phyloP scores from a whole-genome alignment of 108 stramenopile species.

The Skeletonema potamos region DNA sequence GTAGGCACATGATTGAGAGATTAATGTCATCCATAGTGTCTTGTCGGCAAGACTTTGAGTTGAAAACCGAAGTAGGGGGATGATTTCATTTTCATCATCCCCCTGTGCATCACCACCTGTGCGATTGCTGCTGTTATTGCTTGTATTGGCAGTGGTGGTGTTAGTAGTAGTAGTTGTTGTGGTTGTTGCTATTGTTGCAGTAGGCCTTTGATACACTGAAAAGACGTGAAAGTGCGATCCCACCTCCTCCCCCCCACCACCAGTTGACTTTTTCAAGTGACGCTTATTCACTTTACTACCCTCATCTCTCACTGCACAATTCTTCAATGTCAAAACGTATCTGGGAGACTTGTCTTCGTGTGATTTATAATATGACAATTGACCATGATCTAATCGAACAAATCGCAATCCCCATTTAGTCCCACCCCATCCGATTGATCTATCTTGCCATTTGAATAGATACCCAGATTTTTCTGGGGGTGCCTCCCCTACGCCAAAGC shows the following conservation, averaged over 20 bases:
- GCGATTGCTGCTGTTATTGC: background rate
- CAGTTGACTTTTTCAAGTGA: constrained; percentile 1
- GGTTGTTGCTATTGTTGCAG: background rate
- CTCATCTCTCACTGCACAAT: constrained; percentile 84
- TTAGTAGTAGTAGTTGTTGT: no score
- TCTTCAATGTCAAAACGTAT: constrained; percentile 62
- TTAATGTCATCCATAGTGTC: constrained; percentile 69
- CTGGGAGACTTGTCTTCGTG: constrained; percentile 63
- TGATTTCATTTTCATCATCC: constrained; percentile 50
- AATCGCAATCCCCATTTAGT: constrained; percentile 81
- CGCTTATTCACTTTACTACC: constrained; percentile 69
- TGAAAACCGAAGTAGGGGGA: constrained; percentile 79
- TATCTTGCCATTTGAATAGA: constrained; percentile 84
- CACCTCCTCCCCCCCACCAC: constrained; percentile 3
- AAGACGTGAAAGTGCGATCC: constrained; percentile 84
- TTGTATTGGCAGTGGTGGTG: no score
- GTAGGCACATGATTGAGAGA: constrained; percentile 75
- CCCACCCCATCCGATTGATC: constrained; percentile 79
- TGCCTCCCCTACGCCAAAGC: background rate
- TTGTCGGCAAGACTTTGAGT: constrained; percentile 71
- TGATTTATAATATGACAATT: constrained; percentile 58
- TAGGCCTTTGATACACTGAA: constrained; percentile 61
- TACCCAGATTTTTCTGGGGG: constrained; percentile 53
- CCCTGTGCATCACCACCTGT: constrained; percentile 33
- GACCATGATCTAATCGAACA: constrained; percentile 57